A percentile compares a stretch with the other conserved stretches of the same genome.
Conservation (phyloP, 1,139 yeast genomes). For the Meyerozyma smithsonii region DNA sequence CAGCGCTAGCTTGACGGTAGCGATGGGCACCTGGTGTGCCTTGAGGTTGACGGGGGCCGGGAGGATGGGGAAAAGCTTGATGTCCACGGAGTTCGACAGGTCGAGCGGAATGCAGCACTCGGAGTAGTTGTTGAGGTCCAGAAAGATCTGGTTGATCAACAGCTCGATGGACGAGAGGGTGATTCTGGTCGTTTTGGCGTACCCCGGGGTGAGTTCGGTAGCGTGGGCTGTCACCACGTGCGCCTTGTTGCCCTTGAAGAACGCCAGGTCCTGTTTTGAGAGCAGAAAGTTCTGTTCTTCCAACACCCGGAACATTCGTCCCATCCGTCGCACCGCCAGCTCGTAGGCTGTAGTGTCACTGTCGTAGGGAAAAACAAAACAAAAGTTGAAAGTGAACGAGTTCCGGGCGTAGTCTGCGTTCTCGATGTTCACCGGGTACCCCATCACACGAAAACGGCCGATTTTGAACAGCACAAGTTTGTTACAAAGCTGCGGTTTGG, state of each 20-base stretch:
- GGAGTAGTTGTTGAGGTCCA: constrained; percentile 89
- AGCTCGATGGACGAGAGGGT: constrained; percentile 65
- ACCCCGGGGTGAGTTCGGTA: constrained; percentile 31
- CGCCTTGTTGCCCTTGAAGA: constrained; percentile 25
- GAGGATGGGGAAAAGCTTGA: constrained; percentile 80
- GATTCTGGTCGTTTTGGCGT: constrained; percentile 36
- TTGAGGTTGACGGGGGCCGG: constrained; percentile 78
- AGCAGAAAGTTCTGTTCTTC: constrained; percentile 84
- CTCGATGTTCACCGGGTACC: constrained; percentile 86
- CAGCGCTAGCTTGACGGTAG: constrained; percentile 66
- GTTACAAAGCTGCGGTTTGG: constrained; percentile 88
- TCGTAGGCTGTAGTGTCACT: constrained; percentile 85
- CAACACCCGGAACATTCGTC: constrained; percentile 81
- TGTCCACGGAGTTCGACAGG: constrained; percentile 83
- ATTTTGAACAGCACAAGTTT: constrained; percentile 70
- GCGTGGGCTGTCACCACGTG: constrained; percentile 2
- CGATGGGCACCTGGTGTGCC: constrained; percentile 81
- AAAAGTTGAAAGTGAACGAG: constrained; percentile 87
- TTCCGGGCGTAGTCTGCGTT: constrained; percentile 79
- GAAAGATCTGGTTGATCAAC: constrained; percentile 81
- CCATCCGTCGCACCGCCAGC: constrained; percentile 76
- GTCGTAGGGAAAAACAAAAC: constrained; percentile 82
- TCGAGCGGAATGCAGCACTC: constrained; percentile 95
- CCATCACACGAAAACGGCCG: constrained; percentile 67
- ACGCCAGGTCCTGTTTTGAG: constrained; percentile 44